Base-by-base conservation (phyloP, 2,329 filamentous ascomycete species). In the Fusarium chuoi region DNA sequence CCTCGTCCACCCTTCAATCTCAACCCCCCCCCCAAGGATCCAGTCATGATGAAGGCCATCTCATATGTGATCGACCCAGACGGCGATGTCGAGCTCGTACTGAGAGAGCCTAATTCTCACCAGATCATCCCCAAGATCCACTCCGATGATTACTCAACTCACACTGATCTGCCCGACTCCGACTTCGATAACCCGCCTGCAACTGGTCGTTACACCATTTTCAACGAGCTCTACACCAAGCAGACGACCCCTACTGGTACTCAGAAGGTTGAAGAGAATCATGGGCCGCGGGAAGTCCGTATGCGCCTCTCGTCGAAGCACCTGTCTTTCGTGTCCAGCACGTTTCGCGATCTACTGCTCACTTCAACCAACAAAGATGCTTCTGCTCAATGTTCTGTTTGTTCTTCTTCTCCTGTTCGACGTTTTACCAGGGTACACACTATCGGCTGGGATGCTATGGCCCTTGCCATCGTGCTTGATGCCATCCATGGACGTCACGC, bases 391-490 rank as follows among this genome's bases (percentile, higher is more conserved):
- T 42, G 14, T n/a, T n/a, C 41, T 24, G 5, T 10, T 18, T 24
- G 10, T 5, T 44, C n/a, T 24, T 24, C 15, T 24, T 4, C 51
- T 18, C 6, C 26, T 39, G 9, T 20, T 22, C 33, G 20, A 13
- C 33, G 28, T 22, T 0, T 39, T 17, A 38, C 33, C 0, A 28
- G 12, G 26, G 59, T 71, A 0, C 4, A 18, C 15, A 17, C 58
- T 5, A 63, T 11, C 11, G 49, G 39, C 1, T 71, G 62, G 69
- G 66, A 74, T n/a, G 36, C 20, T 0, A 8, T 55, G 4, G 62
- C 62, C 0, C 42, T 74, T 3, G 22, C 45, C 1, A 28, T 73
- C 0, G 35, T 74, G 2, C 35, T 72, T 20, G 55, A 72, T 8
- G 41, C 62, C 1, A 62, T 70, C 2, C 69, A 74, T 18, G 56